phyloP scores from a whole-genome alignment of 352 stramenopile genomes.

The Globisporangium yorkense region DNA sequence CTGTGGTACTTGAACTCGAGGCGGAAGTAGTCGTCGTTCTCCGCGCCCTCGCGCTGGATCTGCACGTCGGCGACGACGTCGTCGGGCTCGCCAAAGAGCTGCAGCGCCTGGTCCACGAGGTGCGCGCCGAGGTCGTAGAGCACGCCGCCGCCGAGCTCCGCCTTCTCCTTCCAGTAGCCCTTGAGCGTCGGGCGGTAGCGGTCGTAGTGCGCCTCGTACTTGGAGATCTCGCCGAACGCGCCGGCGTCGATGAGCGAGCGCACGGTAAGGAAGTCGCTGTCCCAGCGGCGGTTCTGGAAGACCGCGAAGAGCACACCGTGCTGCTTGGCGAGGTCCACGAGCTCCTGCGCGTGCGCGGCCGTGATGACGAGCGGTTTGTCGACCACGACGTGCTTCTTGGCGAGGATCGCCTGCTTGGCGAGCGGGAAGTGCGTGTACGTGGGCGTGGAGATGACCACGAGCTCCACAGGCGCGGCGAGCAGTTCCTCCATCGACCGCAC shows the following conservation, averaged over 20 bases:
- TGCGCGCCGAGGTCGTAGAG: slow-evolving; percentile 72
- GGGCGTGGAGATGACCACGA: slow-evolving; percentile 71
- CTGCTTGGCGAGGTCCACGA: slow-evolving; percentile 35
- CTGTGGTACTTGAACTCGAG: slow-evolving; percentile 56
- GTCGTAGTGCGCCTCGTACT: slow-evolving; percentile 64
- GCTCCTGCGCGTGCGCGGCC: slow-evolving; percentile 39
- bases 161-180: slow-evolving; percentile 76
- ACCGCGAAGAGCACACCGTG: slow-evolving; percentile 63
- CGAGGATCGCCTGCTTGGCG: slow-evolving; percentile 57
- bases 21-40: slow-evolving; percentile 74
- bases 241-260: slow-evolving; percentile 36
- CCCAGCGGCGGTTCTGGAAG: slow-evolving; percentile 75
- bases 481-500: slow-evolving; percentile 71
- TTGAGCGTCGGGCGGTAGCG: slow-evolving; percentile 65
- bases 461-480: slow-evolving; percentile 45
- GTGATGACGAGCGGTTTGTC: slow-evolving; percentile 73
- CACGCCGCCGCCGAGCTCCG: slow-evolving; percentile 44
- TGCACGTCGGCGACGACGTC: slow-evolving; percentile 51
- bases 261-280: slow-evolving; percentile 72
- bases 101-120: slow-evolving; percentile 59
- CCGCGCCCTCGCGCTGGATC: slow-evolving; percentile 57
- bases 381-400: slow-evolving; percentile 71
- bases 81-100: slow-evolving; percentile 53
- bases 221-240: slow-evolving; percentile 41
- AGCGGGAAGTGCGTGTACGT: slow-evolving; percentile 73